Base-by-base conservation (phyloP, 495 filamentous ascomycete species). In the Penicillium crystallinum region DNA sequence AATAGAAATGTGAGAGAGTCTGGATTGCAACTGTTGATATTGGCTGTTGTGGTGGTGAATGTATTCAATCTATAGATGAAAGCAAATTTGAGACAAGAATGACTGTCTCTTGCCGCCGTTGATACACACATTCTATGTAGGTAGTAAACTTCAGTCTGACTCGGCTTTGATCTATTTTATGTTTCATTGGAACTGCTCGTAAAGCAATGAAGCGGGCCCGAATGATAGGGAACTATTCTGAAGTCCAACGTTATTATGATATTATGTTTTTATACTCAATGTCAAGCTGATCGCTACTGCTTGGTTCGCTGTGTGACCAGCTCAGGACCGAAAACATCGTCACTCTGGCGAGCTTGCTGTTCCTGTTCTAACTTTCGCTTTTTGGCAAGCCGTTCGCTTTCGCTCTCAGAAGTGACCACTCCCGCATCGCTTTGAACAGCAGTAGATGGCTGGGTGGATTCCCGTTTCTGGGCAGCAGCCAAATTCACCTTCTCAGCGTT, bases 401-500 rank as follows among this genome's bases (percentile, higher is more conserved):
- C 73, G 49, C 70, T 74, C 44, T 74, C 72, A 3, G 72, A 72
- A 0, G 54, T 57, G 8, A 39, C 53, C 7, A 57, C 53, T 3
- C 58, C 62, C 15, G 62, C 46, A 11, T 70, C 69, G 10, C 44
- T 54, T 12, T 45, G 54, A 10, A 38, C 44, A 10, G 59, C 55
- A 7, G 56, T 39, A 1, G 54, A 46, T 44, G 46, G 57, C 53
- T 23, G 63, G 19, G 38, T 53, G 52, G 54, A 66, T 46, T 68
- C 71, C n/a, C 77, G 65, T 55, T 79, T 79, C 58, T 72, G 69
- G 0, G 66, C 72, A 3, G 69, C n/a, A n/a, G n/a, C 66, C 0
- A 76, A 33, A 41, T 77, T 73, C 1, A 68, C 61, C 53, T 80
- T 80, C 17, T 82, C 76, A 0, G 89, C 88, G 57, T 95, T 89